Evolutionary conservation across 441 rosid genomes (phyloP).

Genomic region (Corymbia citriodora): DNA sequence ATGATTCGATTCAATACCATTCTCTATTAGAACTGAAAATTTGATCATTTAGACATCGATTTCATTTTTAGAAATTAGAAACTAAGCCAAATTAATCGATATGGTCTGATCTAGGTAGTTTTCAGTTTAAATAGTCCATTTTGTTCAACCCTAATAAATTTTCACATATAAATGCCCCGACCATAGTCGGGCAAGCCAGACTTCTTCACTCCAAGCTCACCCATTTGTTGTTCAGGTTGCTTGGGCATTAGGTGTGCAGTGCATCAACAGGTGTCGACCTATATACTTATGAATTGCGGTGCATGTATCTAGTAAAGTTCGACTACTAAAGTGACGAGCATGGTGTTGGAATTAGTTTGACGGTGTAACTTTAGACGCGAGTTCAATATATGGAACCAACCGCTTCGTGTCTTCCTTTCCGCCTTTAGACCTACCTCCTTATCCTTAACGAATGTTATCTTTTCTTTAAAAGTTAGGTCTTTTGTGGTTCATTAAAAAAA

Average conservation of each 20-base stretch:
- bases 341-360: not conserved
- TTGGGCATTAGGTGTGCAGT: too few relatives aligned
- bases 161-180: not conserved
- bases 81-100: too few relatives aligned
- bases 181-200: accelerated
- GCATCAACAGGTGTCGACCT: accelerated
- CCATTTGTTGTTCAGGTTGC: too few relatives aligned
- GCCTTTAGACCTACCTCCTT: not conserved
- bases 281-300: not conserved
- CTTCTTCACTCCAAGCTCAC: not conserved
- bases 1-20: too few relatives aligned
- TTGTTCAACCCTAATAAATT: too few relatives aligned
- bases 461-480: not conserved
- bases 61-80: too few relatives aligned
- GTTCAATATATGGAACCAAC: not conserved
- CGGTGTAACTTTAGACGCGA: accelerated
- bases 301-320: not conserved
- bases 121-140: too few relatives aligned
- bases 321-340: not conserved
- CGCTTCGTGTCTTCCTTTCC: not conserved
- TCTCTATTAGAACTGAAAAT: too few relatives aligned
- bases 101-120: too few relatives aligned
- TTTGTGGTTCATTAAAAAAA: not conserved
- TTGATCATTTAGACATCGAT: too few relatives aligned
- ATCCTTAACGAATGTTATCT: not conserved